phyloP scores from a whole-genome alignment of 75 land plant genomes.

The Cryptomeria japonica region DNA sequence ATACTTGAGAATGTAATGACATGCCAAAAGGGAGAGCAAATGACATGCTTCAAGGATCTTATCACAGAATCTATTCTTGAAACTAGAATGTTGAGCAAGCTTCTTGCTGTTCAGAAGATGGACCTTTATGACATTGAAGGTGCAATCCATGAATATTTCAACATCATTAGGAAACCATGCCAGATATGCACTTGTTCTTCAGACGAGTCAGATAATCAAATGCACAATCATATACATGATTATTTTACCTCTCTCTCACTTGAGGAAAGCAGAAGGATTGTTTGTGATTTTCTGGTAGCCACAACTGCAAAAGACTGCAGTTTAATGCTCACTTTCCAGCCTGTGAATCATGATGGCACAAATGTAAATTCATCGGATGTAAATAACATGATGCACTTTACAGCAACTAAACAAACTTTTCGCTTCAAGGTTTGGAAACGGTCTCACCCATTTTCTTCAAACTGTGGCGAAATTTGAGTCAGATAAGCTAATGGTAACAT shows the following conservation, averaged over 20 bases:
- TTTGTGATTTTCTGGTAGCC: slow-evolving; percentile 79
- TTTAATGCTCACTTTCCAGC: slow-evolving; percentile 81
- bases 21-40: slow-evolving; percentile 39
- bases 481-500: background rate
- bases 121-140: slow-evolving; percentile 92
- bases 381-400: slow-evolving; percentile 19
- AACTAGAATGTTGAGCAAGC: slow-evolving; percentile 43
- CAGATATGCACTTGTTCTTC: slow-evolving; percentile 30
- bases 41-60: slow-evolving; percentile 54
- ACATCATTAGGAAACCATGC: slow-evolving; percentile 60
- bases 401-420: slow-evolving; percentile 45
- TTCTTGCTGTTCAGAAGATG: slow-evolving; percentile 76
- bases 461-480: background rate
- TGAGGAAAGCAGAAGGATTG: slow-evolving; percentile 62
- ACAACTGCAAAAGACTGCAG: slow-evolving; percentile 98
- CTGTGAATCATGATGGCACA: slow-evolving; percentile 12
- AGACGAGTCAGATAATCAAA: slow-evolving; percentile 3
- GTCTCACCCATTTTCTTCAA: slow-evolving; percentile 3
- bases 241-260: slow-evolving; percentile 35
- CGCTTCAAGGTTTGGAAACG: slow-evolving; percentile 52
- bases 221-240: background rate
- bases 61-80: slow-evolving; percentile 55
- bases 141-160: slow-evolving; percentile 80
- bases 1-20: slow-evolving; percentile 31
- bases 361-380: slow-evolving; percentile 8